Evolutionary conservation across 2,329 filamentous ascomycete genomes (phyloP).

Genomic region (Fusarium sp.): DNA sequence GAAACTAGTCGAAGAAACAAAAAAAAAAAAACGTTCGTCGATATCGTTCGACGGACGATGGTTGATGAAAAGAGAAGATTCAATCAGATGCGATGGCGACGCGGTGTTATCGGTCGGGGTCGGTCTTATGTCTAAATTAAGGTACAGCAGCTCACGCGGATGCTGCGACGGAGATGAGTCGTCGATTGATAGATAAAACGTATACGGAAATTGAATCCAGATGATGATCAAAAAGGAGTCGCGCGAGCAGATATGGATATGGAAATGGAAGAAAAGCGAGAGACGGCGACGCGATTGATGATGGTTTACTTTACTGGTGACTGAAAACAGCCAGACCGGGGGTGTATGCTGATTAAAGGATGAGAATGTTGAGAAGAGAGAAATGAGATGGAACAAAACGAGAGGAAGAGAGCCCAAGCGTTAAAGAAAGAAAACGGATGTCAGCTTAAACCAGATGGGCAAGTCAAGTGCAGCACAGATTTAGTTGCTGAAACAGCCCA

Average conservation of each 20-base stretch:
- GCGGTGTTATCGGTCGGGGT: slow-evolving; percentile 28
- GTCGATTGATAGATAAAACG: slow-evolving; percentile 15
- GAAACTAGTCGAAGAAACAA: slow-evolving; percentile 11
- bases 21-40: slow-evolving; percentile 25
- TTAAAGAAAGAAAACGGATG: slow-evolving; percentile 32
- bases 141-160: slow-evolving; percentile 27
- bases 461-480: neutral
- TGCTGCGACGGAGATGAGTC: slow-evolving; percentile 9
- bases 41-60: slow-evolving; percentile 27
- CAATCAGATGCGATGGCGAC: slow-evolving; percentile 21
- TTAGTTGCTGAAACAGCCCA: slow-evolving; percentile 33
- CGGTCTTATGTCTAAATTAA: slow-evolving; percentile 32
- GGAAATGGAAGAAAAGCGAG: slow-evolving; percentile 32
- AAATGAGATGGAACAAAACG: slow-evolving; percentile 36
- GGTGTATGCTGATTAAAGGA: slow-evolving; percentile 6
- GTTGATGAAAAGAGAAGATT: slow-evolving; percentile 18
- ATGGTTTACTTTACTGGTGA: slow-evolving; percentile 23
- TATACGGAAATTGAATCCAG: slow-evolving; percentile 24
- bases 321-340: slow-evolving; percentile 26
- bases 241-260: neutral
- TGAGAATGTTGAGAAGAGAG: slow-evolving; percentile 33
- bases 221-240: slow-evolving; percentile 21
- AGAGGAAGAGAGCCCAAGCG: slow-evolving; percentile 36
- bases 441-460: slow-evolving; percentile 27
- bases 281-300: slow-evolving; percentile 31